phyloP scores from a whole-genome alignment of 73 alveolate genomes.

The Paramecium primaurelia region DNA sequence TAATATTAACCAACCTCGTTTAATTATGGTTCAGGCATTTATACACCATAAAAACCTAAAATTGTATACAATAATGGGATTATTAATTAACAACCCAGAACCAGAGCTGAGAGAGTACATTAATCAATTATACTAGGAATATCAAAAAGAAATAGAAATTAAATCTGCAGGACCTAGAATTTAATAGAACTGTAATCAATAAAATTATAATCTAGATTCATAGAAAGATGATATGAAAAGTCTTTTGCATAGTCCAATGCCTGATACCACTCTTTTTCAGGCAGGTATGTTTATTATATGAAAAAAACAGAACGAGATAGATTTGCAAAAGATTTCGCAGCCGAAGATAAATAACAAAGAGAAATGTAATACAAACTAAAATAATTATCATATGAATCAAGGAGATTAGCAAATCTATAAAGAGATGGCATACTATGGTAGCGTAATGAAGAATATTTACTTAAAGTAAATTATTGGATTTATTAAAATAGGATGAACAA shows the following conservation, averaged over 20 bases:
- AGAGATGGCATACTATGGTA: slow-evolving; percentile 93
- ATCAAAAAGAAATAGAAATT: neutral
- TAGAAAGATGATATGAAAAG: slow-evolving; percentile 46
- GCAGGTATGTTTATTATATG: slow-evolving; percentile 46
- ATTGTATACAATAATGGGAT: neutral
- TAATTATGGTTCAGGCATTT: slow-evolving; percentile 5
- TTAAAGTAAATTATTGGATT: slow-evolving; percentile 69
- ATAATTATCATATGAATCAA: slow-evolving; percentile 67
- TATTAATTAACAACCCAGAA: slow-evolving; percentile 14
- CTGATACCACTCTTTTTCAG: slow-evolving; percentile 48
- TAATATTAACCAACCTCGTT: neutral
- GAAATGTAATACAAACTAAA: slow-evolving; percentile 71
- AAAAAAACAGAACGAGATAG: slow-evolving; percentile 77
- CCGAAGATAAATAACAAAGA: slow-evolving; percentile 80
- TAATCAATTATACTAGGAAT: neutral
- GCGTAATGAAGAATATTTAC: slow-evolving; percentile 89
- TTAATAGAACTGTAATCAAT: neutral
- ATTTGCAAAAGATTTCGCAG: slow-evolving; percentile 87
- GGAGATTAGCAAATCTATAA: slow-evolving; percentile 73
- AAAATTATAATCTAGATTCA: neutral
- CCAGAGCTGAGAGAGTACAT: slow-evolving; percentile 41
- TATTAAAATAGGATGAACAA: slow-evolving; percentile 73
- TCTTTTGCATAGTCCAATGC: slow-evolving; percentile 47
- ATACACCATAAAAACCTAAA: neutral
- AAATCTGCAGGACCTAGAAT: neutral